Evolutionary conservation across 1,284 basidiomycete species (phyloP).

Genomic region (Apiotrichum gamsii): DNA sequence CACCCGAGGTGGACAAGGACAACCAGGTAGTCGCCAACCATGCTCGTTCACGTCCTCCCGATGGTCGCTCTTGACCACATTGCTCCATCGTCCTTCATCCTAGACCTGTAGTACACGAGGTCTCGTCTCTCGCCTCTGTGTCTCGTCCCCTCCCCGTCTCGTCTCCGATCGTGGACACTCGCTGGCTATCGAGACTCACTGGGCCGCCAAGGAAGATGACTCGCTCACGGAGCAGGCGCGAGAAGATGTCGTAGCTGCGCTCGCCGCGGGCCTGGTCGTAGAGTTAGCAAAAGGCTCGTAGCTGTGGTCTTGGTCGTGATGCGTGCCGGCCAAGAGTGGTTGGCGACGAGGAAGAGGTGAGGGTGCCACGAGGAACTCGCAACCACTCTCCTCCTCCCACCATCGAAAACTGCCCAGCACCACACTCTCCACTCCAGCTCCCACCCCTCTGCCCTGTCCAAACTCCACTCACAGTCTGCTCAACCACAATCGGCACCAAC

Average conservation of each 20-base stretch:
- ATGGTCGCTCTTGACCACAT: no score
- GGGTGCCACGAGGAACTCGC: not conserved
- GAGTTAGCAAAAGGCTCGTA: not conserved
- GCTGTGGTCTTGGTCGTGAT: not conserved
- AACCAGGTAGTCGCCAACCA: no score
- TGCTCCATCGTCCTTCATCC: no score
- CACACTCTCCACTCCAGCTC: not conserved
- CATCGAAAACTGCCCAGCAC: not conserved
- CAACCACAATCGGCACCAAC: conserved; percentile 84
- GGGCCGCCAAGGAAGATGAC: conserved; percentile 77
- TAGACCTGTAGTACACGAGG: no score
- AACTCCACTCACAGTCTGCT: conserved; percentile 65
- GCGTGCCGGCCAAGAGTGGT: no score
- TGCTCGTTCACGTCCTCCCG: no score
- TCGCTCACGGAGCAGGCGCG: conserved; percentile 76
- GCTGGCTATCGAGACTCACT: conserved; percentile 16
- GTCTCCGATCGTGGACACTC: not conserved
- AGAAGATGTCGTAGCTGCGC: conserved; percentile 90
- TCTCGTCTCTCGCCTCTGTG: no score
- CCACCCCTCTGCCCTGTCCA: no score
- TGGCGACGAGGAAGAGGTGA: not conserved
- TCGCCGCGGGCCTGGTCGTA: conserved; percentile 79
- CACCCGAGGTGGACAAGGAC: no score
- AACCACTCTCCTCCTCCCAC: not conserved
- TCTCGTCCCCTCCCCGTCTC: not conserved